Evolutionary conservation across 805 yeast species (phyloP), one percentile per base, ranked within the genome.

Genomic region (Lachancea sp.): DNA sequence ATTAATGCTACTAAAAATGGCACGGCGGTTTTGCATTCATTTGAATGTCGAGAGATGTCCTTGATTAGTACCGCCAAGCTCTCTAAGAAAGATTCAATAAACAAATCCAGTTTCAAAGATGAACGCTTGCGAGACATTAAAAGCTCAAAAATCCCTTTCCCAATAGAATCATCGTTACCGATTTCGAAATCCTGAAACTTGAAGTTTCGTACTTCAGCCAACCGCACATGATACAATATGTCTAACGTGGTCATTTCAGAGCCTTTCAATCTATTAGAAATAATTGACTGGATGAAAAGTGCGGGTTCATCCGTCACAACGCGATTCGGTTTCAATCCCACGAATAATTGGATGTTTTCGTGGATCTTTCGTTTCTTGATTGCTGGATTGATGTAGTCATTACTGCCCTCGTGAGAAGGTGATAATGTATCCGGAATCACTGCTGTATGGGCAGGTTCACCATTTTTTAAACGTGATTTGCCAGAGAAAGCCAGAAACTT

Each of bases 1-100:
- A 82, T 61, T 29, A 83, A 49, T 1, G 83, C 68, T 2, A 81
- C 52, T 11, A 83, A 47, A 52, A 78, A 81, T 1, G 92, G 92
- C 3, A 79, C 64, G 0, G 62, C 56, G 21, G 56, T 41, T 15
- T 51, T 48, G 17, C 58, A 51, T 30, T 56, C 63, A n/a, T 39
- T 25, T 26, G 45, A 33, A 28, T 52, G 32, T 11, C 52, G 43
- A 13, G 55, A 46, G n/a, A 60, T 55, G 29, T 49, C 54, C 36
- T 52, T 54, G n/a, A 60, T 58, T 12, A 59, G 41, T 6, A 44
- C 37, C 8, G 61, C 61, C 17, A 59, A 34, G 26, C 44, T 42
- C 31, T 58, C 61, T 24, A 56, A 38, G 5, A 55, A 19, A 3
- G 34, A 34, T 22, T 54, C 62, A 15, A 60, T 53, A 21, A 52